Percentiles rank a stretch among this genome's conserved stretches.
Evolutionary conservation across 1,139 yeast genomes (phyloP).

Genomic region (Protomyces lactucae-debilis): DNA sequence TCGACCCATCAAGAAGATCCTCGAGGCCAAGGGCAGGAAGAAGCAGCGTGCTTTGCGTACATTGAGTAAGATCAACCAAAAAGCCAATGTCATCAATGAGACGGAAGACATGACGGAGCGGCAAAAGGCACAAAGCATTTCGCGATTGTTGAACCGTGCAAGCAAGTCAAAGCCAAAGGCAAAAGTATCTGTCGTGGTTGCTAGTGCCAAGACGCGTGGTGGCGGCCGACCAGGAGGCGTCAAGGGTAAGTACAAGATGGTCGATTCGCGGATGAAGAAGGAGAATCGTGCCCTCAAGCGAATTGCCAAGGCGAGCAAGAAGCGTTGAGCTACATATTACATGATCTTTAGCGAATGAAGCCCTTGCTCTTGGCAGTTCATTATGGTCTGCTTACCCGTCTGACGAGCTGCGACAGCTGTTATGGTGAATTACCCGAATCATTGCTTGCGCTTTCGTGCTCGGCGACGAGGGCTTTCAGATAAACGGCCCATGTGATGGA

Average conservation of each 20-base stretch:
- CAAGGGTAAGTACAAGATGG: slow-evolving; percentile 98
- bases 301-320: slow-evolving; percentile 73
- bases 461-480: too few species aligned
- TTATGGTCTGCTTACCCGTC: too few species aligned
- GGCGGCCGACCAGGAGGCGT: slow-evolving; percentile 96
- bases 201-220: slow-evolving; percentile 81
- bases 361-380: too few species aligned
- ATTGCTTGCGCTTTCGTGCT: too few species aligned
- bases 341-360: too few species aligned
- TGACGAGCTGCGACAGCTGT: too few species aligned
- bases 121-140: slow-evolving; percentile 91
- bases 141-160: slow-evolving; percentile 74
- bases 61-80: slow-evolving; percentile 85
- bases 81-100: slow-evolving; percentile 85
- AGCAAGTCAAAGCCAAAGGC: slow-evolving; percentile 67
- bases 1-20: slow-evolving; percentile 94
- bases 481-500: too few species aligned
- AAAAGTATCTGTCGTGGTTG: slow-evolving; percentile 81
- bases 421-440: too few species aligned
- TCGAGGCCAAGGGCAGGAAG: slow-evolving; percentile 96
- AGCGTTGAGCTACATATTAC: not conserved
- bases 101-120: slow-evolving; percentile 81
- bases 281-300: slow-evolving; percentile 91
- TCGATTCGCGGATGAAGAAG: slow-evolving; percentile 95
- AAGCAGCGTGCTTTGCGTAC: slow-evolving; percentile 87